These are phyloP conservation scores for Bjerkandera adusta DNA, from an alignment of 1,284 basidiomycete species.

Conservation along the genomic window DNA sequence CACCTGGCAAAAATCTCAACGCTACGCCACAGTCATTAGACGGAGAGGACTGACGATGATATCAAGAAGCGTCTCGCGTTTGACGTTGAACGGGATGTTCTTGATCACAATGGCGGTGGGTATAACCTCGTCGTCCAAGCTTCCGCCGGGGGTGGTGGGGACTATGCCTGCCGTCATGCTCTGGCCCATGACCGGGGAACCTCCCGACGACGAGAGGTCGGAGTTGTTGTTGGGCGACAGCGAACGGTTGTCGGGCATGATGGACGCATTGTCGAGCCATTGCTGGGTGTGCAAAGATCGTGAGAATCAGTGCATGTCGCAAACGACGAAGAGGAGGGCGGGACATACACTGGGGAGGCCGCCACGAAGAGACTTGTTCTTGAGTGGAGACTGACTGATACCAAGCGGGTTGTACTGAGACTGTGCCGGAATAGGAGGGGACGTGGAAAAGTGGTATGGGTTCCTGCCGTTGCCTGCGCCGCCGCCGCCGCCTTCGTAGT, in stretches of 20 bases:
- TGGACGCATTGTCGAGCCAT: constrained; percentile 65
- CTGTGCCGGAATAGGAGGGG: constrained; percentile 62
- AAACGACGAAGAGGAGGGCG: constrained; percentile 1
- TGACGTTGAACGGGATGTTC: constrained; percentile 99
- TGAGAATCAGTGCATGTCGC: neutral
- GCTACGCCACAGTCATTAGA: constrained; percentile 11
- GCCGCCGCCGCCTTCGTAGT: constrained; percentile 62
- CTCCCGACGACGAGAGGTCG: constrained; percentile 80
- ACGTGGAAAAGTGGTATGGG: constrained; percentile 69
- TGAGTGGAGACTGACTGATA: constrained; percentile 65
- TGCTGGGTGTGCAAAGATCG: constrained; percentile 52
- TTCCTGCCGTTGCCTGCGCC: constrained; percentile 45
- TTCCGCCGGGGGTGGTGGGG: constrained; percentile 46
- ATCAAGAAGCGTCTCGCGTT: constrained; percentile 92
- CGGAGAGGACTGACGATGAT: constrained; percentile 77
- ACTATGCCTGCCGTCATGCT: constrained; percentile 46
- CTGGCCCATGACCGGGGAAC: constrained; percentile 66
- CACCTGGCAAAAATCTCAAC: constrained; percentile 46
- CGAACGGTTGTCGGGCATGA: constrained; percentile 63
- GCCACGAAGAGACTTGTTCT: constrained; percentile 65
- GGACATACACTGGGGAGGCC: constrained; percentile 70
- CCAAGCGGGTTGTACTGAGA: constrained; percentile 61
- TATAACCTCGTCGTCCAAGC: constrained; percentile 87
- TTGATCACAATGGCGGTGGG: constrained; percentile 99
- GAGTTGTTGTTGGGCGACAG: constrained; percentile 84